Conservation (phyloP, 352 stramenopile species). For the Phytopythium sindhum region DNA sequence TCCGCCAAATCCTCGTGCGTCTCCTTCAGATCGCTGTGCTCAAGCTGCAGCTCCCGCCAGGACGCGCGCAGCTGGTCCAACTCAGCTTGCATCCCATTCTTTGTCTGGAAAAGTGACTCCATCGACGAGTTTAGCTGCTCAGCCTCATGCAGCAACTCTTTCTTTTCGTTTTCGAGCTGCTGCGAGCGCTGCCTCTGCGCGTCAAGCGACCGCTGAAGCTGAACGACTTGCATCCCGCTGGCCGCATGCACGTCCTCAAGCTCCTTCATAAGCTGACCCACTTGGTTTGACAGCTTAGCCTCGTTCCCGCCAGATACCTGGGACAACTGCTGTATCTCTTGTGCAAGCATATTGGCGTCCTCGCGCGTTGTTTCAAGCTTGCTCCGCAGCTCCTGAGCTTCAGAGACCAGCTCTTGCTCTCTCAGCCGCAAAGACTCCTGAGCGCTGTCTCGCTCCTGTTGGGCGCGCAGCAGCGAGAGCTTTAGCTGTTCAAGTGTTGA, state of each 20-base stretch:
- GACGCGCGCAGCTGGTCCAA: constrained; percentile 47
- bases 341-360: constrained; percentile 43
- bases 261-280: constrained; percentile 48
- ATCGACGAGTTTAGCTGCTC: constrained; percentile 55
- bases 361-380: constrained; percentile 37
- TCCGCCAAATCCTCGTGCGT: constrained; percentile 40
- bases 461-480: constrained; percentile 35
- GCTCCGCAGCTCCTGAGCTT: constrained; percentile 12
- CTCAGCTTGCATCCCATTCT: constrained; percentile 56
- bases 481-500: constrained; percentile 41
- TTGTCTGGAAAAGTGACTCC: constrained; percentile 45
- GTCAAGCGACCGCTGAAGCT: constrained; percentile 59
- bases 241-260: constrained; percentile 34
- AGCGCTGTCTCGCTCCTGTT: constrained; percentile 49
- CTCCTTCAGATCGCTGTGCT: constrained; percentile 59
- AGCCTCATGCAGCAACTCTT: constrained; percentile 60
- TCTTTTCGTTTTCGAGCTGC: constrained; percentile 60
- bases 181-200: constrained; percentile 33
- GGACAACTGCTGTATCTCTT: constrained; percentile 53
- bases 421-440: constrained; percentile 16
- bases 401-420: constrained; percentile 27
- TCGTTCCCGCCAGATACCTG: constrained; percentile 34
- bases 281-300: constrained; percentile 31
- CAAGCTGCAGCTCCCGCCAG: constrained; percentile 45
- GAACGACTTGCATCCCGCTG: constrained; percentile 43